Evolutionary conservation across 345 rosid genomes (phyloP).

Genomic region (Cardiospermum halicacabum): DNA sequence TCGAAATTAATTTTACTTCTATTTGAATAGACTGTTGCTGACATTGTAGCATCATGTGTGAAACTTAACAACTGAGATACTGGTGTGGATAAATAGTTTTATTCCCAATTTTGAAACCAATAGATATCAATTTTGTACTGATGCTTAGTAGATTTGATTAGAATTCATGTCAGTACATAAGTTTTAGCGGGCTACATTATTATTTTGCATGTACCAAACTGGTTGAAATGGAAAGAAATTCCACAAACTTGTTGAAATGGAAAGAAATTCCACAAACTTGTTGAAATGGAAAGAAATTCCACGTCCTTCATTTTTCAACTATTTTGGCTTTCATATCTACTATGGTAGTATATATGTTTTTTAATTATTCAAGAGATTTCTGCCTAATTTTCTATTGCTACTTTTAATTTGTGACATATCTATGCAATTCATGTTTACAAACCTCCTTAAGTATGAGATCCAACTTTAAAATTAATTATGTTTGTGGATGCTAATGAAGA

Average conservation of each 20-base stretch:
- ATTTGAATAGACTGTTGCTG: neutral
- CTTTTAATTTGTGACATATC: neutral
- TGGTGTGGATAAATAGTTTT: neutral
- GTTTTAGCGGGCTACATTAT: too few relatives aligned
- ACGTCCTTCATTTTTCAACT: neutral
- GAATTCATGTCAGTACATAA: neutral
- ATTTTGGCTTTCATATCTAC: neutral
- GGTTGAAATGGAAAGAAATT: neutral
- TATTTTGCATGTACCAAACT: too few relatives aligned
- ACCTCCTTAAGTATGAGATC: neutral
- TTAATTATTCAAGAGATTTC: neutral
- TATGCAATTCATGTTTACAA: neutral
- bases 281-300: neutral
- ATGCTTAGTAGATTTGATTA: neutral
- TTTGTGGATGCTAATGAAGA: neutral
- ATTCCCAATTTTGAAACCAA: neutral
- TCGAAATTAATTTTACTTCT: neutral
- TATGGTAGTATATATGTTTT: too few relatives aligned
- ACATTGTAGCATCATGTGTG: neutral
- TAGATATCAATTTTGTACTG: neutral
- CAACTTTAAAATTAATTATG: neutral
- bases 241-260: neutral
- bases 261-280: neutral
- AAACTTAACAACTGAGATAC: neutral
- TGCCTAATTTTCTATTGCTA: neutral